Evolutionary conservation across 1,139 yeast genomes (phyloP), one percentile per base, ranked within the genome.

Genomic region (Yamadazyma membranifaciens): DNA sequence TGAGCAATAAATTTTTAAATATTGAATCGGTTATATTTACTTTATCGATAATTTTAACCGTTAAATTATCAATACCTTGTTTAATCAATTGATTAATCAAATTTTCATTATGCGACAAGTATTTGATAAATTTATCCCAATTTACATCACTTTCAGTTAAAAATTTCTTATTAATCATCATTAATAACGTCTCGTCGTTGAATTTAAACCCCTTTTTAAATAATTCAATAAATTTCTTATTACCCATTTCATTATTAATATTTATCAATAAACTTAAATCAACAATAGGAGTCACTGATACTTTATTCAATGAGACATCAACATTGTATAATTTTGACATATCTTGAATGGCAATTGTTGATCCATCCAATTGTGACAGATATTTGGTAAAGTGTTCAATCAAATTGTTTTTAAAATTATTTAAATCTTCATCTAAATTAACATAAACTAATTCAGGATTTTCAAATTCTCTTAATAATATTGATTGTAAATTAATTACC

Each of bases 391-490:
- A 64, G 15, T 54, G 51, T 3, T 35, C 29, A n/a, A 46, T 44
- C 40, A 68, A 50, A 1, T 45, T 37, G 1, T 31, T 29, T 43
- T 61, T 66, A 46, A 62, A 69, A 3, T 48, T 49, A 6, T 38
- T 34, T 32, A 76, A 55, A 13, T 73, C 74, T 2, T 59, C 57
- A 12, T 65, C 63, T 42, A 73, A 58, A 31, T 64, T 68, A 32
- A 72, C 52, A 49, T 75, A 76, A 45, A 70, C 72, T 38, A 72
- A 65, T 36, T 76, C 81, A 24, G 78, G 59, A 47, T 78, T 80
- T 50, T 76, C 76, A 39, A 80, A 69, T 54, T 74, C 75, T 36
- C 71, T 63, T 14, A 78, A 59, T 45, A 80, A 51, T 22, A 64
- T 59, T 1, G 81, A 62, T 50, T 67, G 67, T 41, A 59, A 60